Base-by-base conservation (phyloP, 495 filamentous ascomycete species). In the Aspergillus bridgeri region DNA sequence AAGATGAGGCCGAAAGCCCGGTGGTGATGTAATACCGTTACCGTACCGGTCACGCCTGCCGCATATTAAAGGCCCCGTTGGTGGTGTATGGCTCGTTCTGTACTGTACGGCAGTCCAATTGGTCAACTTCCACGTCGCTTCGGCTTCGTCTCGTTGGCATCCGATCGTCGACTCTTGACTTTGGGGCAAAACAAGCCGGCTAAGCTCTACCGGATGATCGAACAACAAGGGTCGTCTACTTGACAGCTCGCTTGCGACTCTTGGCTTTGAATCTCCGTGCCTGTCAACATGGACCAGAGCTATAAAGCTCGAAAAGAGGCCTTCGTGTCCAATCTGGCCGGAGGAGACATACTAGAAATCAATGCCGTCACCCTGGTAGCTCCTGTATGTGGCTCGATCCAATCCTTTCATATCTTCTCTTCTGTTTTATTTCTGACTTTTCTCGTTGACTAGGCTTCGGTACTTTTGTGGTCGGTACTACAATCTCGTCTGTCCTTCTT, bases 231-330 rank as follows among this genome's bases (percentile, higher is more conserved):
- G 5, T 23, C 48, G 19, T 50, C 8, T 24, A 13, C 1, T 50
- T 50, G 11, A 21, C 21, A 27, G 15, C 1, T 23, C 48, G 11
- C 6, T n/a, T 24, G 8, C 17, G 15, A n/a, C 29, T 3, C n/a
- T 50, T n/a, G n/a, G 47, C 11, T 5, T 18, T 29, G 13, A 27
- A 6, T n/a, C 6, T 9, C 20, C 6, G 3, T 15, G 44, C 15
- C 6, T 38, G 6, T 50, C 44, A 70, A 45, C 20, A 86, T 85
- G 83, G 81, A 81, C 47, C 70, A 76, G 24, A 85, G 78, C 72
- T 93, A 96, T 75, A 99, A 98, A 76, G 81, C 86, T 51, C 81
- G 86, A 51, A 99, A 98, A 71, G 92, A 96, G 79, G 90, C 90
- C 55, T 96, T 96, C 66, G 94, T 99, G 63, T 96, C 93, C 19